These are phyloP conservation scores for Henckelia pumila DNA, from an alignment of 257 asterid genomes.

Conservation along the genomic window DNA sequence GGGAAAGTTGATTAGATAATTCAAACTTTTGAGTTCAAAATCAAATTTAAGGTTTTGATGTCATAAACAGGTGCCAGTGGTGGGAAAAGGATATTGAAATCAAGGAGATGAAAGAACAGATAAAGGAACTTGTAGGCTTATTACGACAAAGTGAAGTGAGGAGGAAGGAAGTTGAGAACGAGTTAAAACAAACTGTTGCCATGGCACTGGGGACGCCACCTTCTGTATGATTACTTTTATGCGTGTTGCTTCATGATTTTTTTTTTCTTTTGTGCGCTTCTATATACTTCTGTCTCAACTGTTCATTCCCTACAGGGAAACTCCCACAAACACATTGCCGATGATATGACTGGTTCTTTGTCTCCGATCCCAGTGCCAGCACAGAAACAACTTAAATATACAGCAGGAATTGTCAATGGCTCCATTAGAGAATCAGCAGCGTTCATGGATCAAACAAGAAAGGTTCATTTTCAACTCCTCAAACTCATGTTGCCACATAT, in stretches of 20 bases:
- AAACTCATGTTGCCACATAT: constrained; percentile 5
- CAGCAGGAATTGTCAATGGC: constrained; percentile 88
- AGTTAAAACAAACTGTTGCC: constrained; percentile 62
- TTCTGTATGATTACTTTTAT: constrained; percentile 45
- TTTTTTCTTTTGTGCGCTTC: not conserved
- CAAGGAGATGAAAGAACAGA: constrained; percentile 93
- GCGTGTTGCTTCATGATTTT: not conserved
- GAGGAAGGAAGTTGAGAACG: constrained; percentile 82
- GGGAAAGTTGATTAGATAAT: not conserved
- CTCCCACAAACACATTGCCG: constrained; percentile 63
- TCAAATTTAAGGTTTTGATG: constrained; percentile 15
- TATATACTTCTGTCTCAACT: constrained; percentile 8
- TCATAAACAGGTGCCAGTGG: constrained; percentile 63
- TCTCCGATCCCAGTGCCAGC: constrained; percentile 95
- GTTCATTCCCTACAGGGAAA: constrained; percentile 35
- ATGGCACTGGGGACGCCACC: constrained; percentile 71
- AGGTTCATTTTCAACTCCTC: constrained; percentile 46
- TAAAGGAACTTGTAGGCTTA: constrained; percentile 81
- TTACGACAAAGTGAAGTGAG: constrained; percentile 83
- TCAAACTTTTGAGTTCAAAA: not conserved
- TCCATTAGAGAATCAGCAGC: constrained; percentile 72
- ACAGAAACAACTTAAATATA: constrained; percentile 92
- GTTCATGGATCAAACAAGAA: constrained; percentile 73
- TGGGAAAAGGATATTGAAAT: constrained; percentile 87
- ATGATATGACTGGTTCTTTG: constrained; percentile 62